phyloP scores from a whole-genome alignment of 768 basidiomycete species.

The Suillus subluteus region DNA sequence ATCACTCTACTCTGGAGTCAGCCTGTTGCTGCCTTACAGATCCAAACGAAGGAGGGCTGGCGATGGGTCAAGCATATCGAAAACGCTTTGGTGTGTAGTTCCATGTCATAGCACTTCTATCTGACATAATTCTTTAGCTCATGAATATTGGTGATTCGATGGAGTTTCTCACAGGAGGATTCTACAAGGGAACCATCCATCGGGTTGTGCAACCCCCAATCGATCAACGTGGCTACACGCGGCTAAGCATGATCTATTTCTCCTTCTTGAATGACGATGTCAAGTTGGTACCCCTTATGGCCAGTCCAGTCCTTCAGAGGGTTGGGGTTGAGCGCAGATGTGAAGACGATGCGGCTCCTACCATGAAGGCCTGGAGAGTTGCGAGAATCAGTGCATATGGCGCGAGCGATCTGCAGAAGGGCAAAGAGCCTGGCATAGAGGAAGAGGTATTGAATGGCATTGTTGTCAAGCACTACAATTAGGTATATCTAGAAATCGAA shows the following conservation, averaged over 20 bases:
- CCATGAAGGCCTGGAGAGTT: slow-evolving; percentile 55
- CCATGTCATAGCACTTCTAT: not conserved
- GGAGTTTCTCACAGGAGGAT: slow-evolving; percentile 64
- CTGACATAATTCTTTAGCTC: slow-evolving; percentile 38
- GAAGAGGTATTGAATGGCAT: slow-evolving; percentile 61
- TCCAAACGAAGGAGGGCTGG: slow-evolving; percentile 58
- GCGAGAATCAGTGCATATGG: slow-evolving; percentile 57
- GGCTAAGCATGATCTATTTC: slow-evolving; percentile 65
- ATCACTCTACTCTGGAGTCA: slow-evolving; percentile 65
- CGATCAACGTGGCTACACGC: slow-evolving; percentile 52
- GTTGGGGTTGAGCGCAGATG: slow-evolving; percentile 43
- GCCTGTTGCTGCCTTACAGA: slow-evolving; percentile 61
- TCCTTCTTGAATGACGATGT: slow-evolving; percentile 52
- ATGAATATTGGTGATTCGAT: slow-evolving; percentile 64
- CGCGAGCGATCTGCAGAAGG: slow-evolving; percentile 44
- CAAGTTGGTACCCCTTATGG: slow-evolving; percentile 45
- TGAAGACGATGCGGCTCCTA: slow-evolving; percentile 47
- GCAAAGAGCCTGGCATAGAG: slow-evolving; percentile 48
- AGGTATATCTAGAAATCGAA: not conserved
- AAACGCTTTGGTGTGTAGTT: slow-evolving; percentile 50
- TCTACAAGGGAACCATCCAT: slow-evolving; percentile 62
- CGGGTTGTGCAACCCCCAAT: slow-evolving; percentile 61
- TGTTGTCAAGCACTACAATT: slow-evolving; percentile 61
- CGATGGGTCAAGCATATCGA: slow-evolving; percentile 63
- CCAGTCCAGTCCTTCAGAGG: slow-evolving; percentile 53